Base-by-base conservation (phyloP, 768 basidiomycete genomes). In the Macrolepiota dolichaula region DNA sequence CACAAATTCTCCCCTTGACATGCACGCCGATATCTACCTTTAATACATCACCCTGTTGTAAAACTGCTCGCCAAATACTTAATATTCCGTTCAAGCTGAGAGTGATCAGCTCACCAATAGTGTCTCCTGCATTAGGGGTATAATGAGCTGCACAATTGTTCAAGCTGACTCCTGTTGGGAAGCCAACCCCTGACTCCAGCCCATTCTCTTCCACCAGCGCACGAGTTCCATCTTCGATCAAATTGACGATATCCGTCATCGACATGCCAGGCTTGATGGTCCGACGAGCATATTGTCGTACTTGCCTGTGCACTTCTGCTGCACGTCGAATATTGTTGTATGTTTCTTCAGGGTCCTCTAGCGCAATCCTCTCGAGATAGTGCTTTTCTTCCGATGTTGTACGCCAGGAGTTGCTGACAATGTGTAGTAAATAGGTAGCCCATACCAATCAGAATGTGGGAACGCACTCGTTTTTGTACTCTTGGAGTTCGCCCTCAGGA, bases 1-100 rank as follows among this genome's bases (percentile, higher is more conserved):
- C 97, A 27, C 87, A 71, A 62, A 98, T 99, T 55, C 93, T 82
- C n/a, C 96, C 97, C 68, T 91, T 91, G 37, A 98, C 95, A 65
- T 99, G 97, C 2, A 98, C 95, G 54, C 97, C 97, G 67, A 99
- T 85, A 70, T 99, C 97, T 51, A 99, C 94, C 77, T 99, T 98
- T 64, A 99, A 79, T 17, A 98, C 90, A 69, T 98, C 96, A 38
- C 87, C 85, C 59, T 84, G 76, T 70, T 89, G 81, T 36, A 98
- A 77, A 25, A 95, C 96, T 96, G 70, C 13, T 25, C 37, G 25
- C n/a, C 17, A 17, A 17, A 38, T 35, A 50, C 7, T 44, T 38
- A 32, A 11, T 29, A 11, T 44, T 54, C 5, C 22, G 7, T 44
- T 6, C 17, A 19, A 53, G 38, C 10, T 36, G 35, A 38, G 15